Evolutionary conservation across 208 protist genomes (phyloP), one percentile per base, ranked within the genome.

Genomic region (Leptomonas pyrrhocoris): DNA sequence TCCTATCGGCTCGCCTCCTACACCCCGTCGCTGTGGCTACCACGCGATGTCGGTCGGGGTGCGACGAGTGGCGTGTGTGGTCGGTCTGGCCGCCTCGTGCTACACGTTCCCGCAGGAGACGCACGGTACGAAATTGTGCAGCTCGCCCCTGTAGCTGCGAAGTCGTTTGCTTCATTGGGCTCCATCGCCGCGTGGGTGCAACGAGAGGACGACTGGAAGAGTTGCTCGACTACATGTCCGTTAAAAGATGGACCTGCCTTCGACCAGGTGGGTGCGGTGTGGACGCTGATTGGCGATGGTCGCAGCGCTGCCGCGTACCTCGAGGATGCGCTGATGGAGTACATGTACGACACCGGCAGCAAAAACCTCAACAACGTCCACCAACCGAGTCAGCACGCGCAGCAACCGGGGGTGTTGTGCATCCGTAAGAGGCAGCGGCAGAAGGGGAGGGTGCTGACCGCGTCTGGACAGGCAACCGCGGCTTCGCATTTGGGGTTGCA

Each of bases 221-320:
- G 27, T n/a, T 34, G 40, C 43, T 48, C 43, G 3, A 12, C 11
- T 7, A n/a, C 5, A 9, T 3, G 3, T 38, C 34, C 34, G 9
- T 38, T 38, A 9, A 38, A 3, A 9, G 34, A 38, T 3, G 34
- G 36, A n/a, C 2, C 31, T 38, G 28, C 27, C 25, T 60, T 61
- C 7, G 21, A 27, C n/a, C 55, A 60, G 19, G 63, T 62, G 6
- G 75, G 59, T 0, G 86, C 78, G 6, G 68, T 78, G 15, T 92
- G 80, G 74, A 89, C 86, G 12, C 70, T 96, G 16, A 30, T 92
- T 1, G 65, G 71, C 1, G 88, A 96, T 30, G 84, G 83, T 42
- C 85, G 91, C 62, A 85, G 66, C 48, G 76, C 85, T 8, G 75
- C 73, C 13, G 83, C 90, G 18, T 96, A 88, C 55, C 55, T 93